Evolutionary conservation across 306 rosid genomes (phyloP).

Genomic region (Cicer cuneatum): DNA sequence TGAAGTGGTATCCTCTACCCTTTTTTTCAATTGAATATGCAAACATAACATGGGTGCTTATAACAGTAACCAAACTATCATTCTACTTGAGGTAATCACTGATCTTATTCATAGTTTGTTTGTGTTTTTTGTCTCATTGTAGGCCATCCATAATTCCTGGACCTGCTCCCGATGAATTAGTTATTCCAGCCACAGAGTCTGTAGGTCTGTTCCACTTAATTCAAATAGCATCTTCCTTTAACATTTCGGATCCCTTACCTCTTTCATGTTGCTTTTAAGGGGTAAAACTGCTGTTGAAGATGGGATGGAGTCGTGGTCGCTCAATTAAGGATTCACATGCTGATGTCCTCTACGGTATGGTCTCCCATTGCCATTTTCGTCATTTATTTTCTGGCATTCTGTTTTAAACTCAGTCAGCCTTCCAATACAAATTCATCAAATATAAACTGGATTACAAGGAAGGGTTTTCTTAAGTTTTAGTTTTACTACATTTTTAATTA

Average conservation of each 20-base stretch:
- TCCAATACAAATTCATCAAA: conserved; percentile 5
- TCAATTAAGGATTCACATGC: conserved; percentile 84
- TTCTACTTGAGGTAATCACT: conserved; percentile 30
- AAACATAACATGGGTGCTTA: conserved; percentile 15
- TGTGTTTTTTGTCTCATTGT: conserved; percentile 38
- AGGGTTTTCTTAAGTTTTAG: neutral
- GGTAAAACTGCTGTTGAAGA: conserved; percentile 82
- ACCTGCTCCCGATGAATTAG: conserved; percentile 89
- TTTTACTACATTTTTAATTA: neutral
- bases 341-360: conserved; percentile 70
- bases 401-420: conserved; percentile 11
- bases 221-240: conserved; percentile 10
- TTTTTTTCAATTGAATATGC: conserved; percentile 40
- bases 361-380: conserved; percentile 30
- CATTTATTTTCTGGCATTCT: conserved; percentile 25
- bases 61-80: conserved; percentile 16
- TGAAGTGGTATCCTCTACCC: neutral
- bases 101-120: conserved; percentile 36
- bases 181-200: conserved; percentile 87
- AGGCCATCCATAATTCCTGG: conserved; percentile 98
- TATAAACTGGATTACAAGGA: conserved; percentile 19
- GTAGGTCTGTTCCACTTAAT: conserved; percentile 67
- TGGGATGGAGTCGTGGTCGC: conserved; percentile 99
- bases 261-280: conserved; percentile 57
- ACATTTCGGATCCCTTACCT: conserved; percentile 37